Evolutionary conservation across 192 early-diverging fungal species (phyloP), one percentile per base, ranked within the genome.

Genomic region (Funneliformis mosseae): DNA sequence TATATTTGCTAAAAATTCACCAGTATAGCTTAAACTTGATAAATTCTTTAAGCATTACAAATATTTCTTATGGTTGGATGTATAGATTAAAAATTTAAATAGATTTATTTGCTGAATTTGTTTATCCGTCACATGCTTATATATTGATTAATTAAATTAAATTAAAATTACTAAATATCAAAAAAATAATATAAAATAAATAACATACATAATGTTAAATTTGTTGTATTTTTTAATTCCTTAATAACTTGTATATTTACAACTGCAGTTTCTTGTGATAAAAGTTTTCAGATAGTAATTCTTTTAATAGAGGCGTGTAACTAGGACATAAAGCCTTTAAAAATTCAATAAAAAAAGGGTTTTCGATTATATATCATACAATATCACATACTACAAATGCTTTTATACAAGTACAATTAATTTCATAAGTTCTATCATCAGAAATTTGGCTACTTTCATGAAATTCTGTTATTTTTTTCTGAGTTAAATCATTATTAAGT

Each of bases 331-430:
- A 59, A n/a, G 33, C 59, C 55, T 74, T 74, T n/a, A 74, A 28
- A 38, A 74, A 74, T 38, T 59, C 25, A 50, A 74, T 50, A 55
- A 74, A 74, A 74, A 74, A 74, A 25, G 46, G 55, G n/a, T 74
- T 74, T 5, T 74, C 27, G 33, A 74, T 74, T 28, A 33, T 28
- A 21, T 74, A 7, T 8, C 12, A 74, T 59, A 12, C 23, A 9
- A 74, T 60, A 33, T 11, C 27, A 74, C 48, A 74, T 0, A 74
- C 25, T 28, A 59, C 28, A 60, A 74, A 60, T 28, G 50, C 73
- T 12, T 74, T 45, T 45, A 45, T 0, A 45, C 3, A 45, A 45
- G 43, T 10, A 45, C 4, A 10, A 45, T 45, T 10, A 45, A 45
- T 45, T 45, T 45, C 43, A 45, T 45, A 10, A 45, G 43, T 45